phyloP scores from a whole-genome alignment of 139 green algal species.

The Deuterostichococcus epilithicus region DNA sequence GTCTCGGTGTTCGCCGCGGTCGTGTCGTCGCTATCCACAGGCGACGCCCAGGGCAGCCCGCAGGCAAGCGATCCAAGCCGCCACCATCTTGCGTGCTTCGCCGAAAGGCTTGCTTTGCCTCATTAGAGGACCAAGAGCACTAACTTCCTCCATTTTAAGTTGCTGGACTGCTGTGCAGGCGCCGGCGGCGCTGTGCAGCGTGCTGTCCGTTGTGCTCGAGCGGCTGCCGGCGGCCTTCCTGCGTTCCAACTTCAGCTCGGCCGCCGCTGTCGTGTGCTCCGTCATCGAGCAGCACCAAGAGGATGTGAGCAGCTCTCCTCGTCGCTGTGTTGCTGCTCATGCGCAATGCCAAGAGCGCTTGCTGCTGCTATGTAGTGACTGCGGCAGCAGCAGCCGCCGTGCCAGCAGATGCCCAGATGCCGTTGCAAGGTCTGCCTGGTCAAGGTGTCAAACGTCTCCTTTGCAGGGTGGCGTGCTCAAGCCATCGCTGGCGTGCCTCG shows the following conservation, averaged over 20 bases:
- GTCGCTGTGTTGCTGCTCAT: neutral
- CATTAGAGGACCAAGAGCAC: too few species aligned
- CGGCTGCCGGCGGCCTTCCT: conserved; percentile 56
- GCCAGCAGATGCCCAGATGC: too few species aligned
- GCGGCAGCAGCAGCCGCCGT: too few species aligned
- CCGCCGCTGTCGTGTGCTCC: conserved; percentile 28
- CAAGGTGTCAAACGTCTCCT: neutral
- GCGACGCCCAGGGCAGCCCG: neutral
- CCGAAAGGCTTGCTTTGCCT: neutral
- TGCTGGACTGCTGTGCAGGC: conserved; percentile 31
- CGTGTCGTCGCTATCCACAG: conserved; percentile 60
- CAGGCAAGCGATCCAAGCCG: neutral
- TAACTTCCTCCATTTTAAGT: neutral
- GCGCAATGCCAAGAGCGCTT: neutral
- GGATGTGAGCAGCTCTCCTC: conserved; percentile 10
- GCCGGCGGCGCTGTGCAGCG: conserved; percentile 52
- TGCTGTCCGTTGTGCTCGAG: conserved; percentile 53
- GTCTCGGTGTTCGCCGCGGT: conserved; percentile 77
- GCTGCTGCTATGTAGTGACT: neutral
- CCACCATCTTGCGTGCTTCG: neutral
- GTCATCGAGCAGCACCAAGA: conserved; percentile 43
- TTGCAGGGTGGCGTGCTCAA: conserved; percentile 44
- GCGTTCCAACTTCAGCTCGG: conserved; percentile 48
- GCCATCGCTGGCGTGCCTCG: conserved; percentile 50
- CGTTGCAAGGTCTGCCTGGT: too few species aligned